phyloP scores from a whole-genome alignment of 179 eudicot genomes.

The Beta corolliflora region DNA sequence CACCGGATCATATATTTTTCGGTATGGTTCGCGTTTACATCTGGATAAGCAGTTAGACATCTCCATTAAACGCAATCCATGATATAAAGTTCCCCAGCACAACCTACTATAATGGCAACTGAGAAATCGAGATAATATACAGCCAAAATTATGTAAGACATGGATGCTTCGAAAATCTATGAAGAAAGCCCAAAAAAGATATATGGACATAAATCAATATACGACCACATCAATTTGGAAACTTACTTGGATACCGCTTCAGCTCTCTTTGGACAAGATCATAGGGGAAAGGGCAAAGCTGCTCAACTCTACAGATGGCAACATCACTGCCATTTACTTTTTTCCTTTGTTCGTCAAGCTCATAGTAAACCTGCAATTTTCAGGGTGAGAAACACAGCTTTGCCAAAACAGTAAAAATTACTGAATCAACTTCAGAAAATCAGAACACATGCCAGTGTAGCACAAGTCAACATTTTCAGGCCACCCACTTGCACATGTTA shows the following conservation, averaged over 20 bases:
- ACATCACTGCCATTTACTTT: slow-evolving; percentile 34
- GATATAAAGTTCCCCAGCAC: not conserved
- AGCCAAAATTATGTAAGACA: not conserved
- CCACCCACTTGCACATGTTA: not conserved
- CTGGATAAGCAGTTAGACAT: too few relatives aligned
- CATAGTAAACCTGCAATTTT: slow-evolving; percentile 39
- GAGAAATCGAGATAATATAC: not conserved
- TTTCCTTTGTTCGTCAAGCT: slow-evolving; percentile 46
- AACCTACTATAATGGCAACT: not conserved
- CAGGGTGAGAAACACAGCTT: not conserved
- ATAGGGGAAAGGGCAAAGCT: slow-evolving; percentile 95
- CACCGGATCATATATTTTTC: not conserved
- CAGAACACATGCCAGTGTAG: not conserved
- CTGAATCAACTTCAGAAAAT: not conserved
- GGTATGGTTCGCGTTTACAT: too few relatives aligned
- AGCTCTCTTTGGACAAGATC: slow-evolving; percentile 88
- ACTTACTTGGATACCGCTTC: slow-evolving; percentile 92
- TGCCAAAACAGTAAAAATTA: not conserved
- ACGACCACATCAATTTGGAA: not conserved
- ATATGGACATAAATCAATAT: not conserved
- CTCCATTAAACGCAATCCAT: too few relatives aligned
- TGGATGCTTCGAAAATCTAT: not conserved
- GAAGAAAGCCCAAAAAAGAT: not conserved
- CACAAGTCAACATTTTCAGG: not conserved
- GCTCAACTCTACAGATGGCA: slow-evolving; percentile 91